Percentiles rank a stretch among this genome's conserved stretches.
phyloP scores from a whole-genome alignment of 2,329 filamentous ascomycete species.

The Chaetomium sp. region DNA sequence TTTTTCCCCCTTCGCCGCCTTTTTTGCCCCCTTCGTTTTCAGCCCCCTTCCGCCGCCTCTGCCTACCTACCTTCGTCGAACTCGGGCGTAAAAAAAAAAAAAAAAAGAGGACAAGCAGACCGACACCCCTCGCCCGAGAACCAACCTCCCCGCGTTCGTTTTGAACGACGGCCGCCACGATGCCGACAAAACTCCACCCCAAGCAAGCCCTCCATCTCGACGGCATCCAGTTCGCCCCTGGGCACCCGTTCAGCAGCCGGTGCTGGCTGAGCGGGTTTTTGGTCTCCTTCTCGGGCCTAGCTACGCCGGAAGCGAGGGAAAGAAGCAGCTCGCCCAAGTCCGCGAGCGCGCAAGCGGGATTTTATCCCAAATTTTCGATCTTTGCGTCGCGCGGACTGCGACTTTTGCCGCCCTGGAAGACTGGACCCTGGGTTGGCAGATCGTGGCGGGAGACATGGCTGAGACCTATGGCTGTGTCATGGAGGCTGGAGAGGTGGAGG shows the following conservation, averaged over 20 bases:
- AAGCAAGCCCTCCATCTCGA: slow-evolving; percentile 2
- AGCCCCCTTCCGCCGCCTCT: too few species aligned
- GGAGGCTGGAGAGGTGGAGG: not conserved
- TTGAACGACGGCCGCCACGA: not conserved
- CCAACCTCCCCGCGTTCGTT: too few species aligned
- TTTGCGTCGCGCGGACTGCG: not conserved
- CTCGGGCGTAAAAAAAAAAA: too few species aligned
- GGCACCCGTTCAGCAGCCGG: not conserved
- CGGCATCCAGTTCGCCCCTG: slow-evolving; percentile 1
- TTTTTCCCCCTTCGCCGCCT: too few species aligned
- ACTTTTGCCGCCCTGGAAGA: slow-evolving; percentile 1
- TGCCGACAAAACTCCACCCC: not conserved
- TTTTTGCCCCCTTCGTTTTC: too few species aligned
- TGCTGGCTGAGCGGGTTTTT: not conserved
- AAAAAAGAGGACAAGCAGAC: too few species aligned
- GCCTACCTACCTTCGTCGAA: too few species aligned
- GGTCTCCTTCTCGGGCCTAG: not conserved
- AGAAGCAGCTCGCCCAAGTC: not conserved
- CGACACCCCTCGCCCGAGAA: too few species aligned
- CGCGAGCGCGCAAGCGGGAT: not conserved
- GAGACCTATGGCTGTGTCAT: not conserved
- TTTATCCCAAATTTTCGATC: not conserved
- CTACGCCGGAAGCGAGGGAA: not conserved
- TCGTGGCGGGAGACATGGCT: slow-evolving; percentile 6
- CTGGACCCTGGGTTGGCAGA: slow-evolving; percentile 1